Evolutionary conservation across 139 green algal species (phyloP).

Genomic region (Micractinium sp.): DNA sequence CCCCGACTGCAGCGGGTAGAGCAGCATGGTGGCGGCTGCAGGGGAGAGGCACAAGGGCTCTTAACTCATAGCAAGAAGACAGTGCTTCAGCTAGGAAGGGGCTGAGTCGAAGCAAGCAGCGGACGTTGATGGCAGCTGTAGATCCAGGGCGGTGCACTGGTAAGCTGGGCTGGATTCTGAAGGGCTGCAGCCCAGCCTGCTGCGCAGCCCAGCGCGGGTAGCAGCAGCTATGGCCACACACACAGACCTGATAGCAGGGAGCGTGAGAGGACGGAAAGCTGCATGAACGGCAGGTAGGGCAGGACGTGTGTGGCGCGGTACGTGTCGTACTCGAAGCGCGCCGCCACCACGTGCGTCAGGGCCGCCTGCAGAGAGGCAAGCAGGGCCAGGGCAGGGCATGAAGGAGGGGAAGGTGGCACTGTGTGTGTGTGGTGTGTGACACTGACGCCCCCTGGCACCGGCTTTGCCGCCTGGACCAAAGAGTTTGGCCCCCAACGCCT

Average conservation of each 20-base stretch:
- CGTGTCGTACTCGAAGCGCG: neutral
- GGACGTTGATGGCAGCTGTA: neutral
- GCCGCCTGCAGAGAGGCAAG: neutral
- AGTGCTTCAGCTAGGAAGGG: neutral
- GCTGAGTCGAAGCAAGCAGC: neutral
- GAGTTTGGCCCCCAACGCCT: no score
- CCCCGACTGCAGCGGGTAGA: conserved; percentile 1
- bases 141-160: neutral
- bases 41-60: neutral
- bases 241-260: conserved; percentile 15
- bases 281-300: neutral
- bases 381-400: no score
- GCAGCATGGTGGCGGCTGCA: conserved; percentile 21
- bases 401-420: no score
- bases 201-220: no score
- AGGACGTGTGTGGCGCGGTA: conserved; percentile 19
- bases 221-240: neutral
- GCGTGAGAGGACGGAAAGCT: neutral
- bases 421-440: no score
- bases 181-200: neutral
- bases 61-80: neutral
- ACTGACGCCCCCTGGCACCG: no score
- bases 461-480: no score
- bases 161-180: neutral
- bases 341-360: neutral